These are phyloP conservation scores for Rhizopus sp. DNA, from an alignment of 371 early-diverging fungal species.

Conservation along the genomic window DNA sequence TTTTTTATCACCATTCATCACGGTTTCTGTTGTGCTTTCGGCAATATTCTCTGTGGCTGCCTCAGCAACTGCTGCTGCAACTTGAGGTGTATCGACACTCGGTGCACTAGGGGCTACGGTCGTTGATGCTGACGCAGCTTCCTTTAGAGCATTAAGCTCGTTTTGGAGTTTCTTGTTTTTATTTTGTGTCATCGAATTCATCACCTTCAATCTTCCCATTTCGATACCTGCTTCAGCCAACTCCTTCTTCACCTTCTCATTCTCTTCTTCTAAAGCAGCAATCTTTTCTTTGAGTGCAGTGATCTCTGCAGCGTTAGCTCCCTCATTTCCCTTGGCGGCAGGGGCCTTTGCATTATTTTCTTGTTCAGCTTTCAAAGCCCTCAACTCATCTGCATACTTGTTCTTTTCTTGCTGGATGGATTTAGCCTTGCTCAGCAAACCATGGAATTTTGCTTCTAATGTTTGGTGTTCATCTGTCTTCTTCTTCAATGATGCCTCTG, in stretches of 20 bases:
- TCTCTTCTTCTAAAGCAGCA: conserved; percentile 8
- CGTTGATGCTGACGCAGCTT: background rate
- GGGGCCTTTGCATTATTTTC: background rate
- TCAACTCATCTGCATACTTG: background rate
- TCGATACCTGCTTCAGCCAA: conserved; percentile 9
- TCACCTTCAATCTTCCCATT: conserved; percentile 17
- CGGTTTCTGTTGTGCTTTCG: too few species aligned
- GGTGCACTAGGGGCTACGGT: conserved; percentile 3
- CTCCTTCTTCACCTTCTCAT: conserved; percentile 4
- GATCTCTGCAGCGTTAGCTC: background rate
- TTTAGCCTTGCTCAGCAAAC: background rate
- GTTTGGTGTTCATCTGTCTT: conserved; percentile 7
- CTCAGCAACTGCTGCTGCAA: background rate
- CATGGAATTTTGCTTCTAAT: conserved; percentile 10
- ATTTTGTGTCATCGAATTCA: conserved; percentile 22
- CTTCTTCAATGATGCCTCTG: conserved; percentile 10
- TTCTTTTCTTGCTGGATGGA: background rate
- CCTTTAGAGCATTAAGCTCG: conserved; percentile 13
- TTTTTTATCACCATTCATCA: too few species aligned
- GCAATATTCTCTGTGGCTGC: background rate
- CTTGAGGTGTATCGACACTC: background rate
- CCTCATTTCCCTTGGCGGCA: background rate
- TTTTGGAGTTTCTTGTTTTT: conserved; percentile 20
- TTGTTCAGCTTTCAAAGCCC: background rate
- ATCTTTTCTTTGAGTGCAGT: conserved; percentile 9